These are phyloP conservation scores for Colletotrichum orchidophilum DNA, from an alignment of 2,329 filamentous ascomycete genomes.

Conservation along the genomic window DNA sequence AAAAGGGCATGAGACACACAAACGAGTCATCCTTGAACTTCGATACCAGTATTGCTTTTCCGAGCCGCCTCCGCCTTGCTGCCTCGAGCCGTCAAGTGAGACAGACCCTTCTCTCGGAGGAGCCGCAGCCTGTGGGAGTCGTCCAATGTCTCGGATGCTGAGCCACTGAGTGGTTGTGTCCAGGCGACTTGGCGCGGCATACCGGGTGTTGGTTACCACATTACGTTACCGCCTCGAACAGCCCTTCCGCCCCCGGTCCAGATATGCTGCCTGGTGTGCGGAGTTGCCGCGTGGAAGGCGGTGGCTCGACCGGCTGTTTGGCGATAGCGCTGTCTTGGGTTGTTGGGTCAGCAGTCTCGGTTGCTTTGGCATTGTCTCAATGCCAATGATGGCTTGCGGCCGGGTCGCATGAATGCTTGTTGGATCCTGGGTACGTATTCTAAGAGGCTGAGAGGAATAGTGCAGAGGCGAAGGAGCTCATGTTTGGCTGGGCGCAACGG, in stretches of 20 bases:
- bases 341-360: not conserved
- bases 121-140: constrained; percentile 1
- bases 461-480: not conserved
- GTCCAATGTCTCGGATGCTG: not conserved
- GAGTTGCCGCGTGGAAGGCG: not conserved
- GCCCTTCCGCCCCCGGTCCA: not conserved
- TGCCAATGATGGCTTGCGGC: not conserved
- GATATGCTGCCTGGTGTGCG: not conserved
- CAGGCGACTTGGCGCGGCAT: not conserved
- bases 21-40: not conserved
- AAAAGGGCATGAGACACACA: not conserved
- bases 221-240: not conserved
- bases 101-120: not conserved
- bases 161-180: not conserved
- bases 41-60: not conserved
- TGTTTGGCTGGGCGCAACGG: no score
- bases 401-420: not conserved
- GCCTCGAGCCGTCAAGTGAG: not conserved
- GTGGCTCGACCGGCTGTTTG: not conserved
- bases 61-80: not conserved
- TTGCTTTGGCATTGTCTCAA: not conserved
- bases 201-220: not conserved
- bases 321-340: not conserved
- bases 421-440: not conserved
- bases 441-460: no score